phyloP scores from a whole-genome alignment of 352 stramenopile species.

The Phytophthora litchii region DNA sequence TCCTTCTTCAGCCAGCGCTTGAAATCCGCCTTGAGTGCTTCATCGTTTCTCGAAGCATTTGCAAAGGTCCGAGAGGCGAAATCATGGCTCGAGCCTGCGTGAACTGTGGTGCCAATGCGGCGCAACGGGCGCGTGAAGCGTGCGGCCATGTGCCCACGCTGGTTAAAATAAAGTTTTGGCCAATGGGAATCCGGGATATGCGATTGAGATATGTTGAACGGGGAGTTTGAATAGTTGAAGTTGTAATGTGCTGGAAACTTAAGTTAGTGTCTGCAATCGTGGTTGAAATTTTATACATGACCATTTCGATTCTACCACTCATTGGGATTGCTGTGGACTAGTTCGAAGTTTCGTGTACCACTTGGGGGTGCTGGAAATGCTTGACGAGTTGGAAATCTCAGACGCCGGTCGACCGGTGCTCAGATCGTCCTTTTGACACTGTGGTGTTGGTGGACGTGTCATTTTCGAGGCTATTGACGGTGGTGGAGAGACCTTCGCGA shows the following conservation, averaged over 20 bases:
- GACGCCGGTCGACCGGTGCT: conserved; percentile 4
- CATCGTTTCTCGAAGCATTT: conserved; percentile 37
- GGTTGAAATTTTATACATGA: too few species aligned
- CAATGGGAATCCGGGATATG: conserved; percentile 13
- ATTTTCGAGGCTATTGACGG: conserved; percentile 51
- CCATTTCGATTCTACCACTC: too few species aligned
- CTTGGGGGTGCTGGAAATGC: conserved; percentile 45
- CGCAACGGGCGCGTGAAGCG: conserved; percentile 28
- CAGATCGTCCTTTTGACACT: conserved; percentile 11
- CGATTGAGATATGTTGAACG: too few species aligned
- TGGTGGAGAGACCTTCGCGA: conserved; percentile 39
- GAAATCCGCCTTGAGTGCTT: conserved; percentile 70
- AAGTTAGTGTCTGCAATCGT: too few species aligned
- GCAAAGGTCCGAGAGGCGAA: conserved; percentile 18
- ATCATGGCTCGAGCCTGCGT: not conserved
- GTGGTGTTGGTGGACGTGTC: conserved; percentile 43
- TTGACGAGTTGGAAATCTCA: conserved; percentile 13
- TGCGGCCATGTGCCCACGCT: conserved; percentile 15
- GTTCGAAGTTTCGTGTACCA: conserved; percentile 74
- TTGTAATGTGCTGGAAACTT: not conserved
- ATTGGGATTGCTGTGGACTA: conserved; percentile 2
- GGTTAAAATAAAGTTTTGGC: conserved; percentile 19
- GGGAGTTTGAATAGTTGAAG: not conserved
- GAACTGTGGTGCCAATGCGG: not conserved
- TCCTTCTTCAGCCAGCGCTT: conserved; percentile 64